A percentile compares a stretch with the other conserved stretches of the same genome.
Conservation (phyloP, 805 yeast species). For the Diddensiella santjacobensis region DNA sequence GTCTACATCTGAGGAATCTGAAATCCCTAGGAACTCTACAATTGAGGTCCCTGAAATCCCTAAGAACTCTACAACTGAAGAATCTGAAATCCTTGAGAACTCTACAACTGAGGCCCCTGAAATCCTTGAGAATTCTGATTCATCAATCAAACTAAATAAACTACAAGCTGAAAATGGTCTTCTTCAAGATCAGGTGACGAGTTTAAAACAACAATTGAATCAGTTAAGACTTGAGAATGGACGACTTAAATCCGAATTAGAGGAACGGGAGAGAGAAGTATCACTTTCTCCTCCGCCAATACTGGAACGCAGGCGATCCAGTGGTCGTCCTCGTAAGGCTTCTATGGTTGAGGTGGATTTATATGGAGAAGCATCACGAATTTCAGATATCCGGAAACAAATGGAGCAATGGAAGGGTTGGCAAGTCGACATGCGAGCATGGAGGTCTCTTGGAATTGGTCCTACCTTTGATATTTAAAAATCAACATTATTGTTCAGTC, state of each 20-base stretch:
- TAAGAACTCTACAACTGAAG: too few species aligned
- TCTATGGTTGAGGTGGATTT: slow-evolving; percentile 35
- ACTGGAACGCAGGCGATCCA: slow-evolving; percentile 2
- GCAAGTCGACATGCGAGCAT: slow-evolving; percentile 80
- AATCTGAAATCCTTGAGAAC: too few species aligned
- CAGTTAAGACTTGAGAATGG: slow-evolving; percentile 12
- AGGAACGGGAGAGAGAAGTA: slow-evolving; percentile 7
- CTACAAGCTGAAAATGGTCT: slow-evolving; percentile 39
- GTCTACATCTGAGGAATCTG: too few species aligned
- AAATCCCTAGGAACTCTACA: too few species aligned
- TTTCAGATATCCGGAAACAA: slow-evolving; percentile 42
- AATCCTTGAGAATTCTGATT: too few species aligned
- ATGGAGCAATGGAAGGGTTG: slow-evolving; percentile 75
- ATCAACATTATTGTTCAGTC: neutral
- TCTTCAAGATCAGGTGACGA: slow-evolving; percentile 35
- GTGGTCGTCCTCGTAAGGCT: slow-evolving; percentile 16
- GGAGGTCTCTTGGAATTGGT: slow-evolving; percentile 73
- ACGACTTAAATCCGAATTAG: slow-evolving; percentile 11
- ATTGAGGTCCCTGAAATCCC: too few species aligned
- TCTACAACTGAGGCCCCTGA: too few species aligned
- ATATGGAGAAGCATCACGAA: slow-evolving; percentile 49
- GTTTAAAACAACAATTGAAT: slow-evolving; percentile 27
- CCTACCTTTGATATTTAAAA: slow-evolving; percentile 46
- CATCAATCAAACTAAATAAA: too few species aligned
- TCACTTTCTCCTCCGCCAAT: slow-evolving; percentile 19